Conservation (phyloP, 2,329 filamentous ascomycete species). For the Metarhizium sp. region DNA sequence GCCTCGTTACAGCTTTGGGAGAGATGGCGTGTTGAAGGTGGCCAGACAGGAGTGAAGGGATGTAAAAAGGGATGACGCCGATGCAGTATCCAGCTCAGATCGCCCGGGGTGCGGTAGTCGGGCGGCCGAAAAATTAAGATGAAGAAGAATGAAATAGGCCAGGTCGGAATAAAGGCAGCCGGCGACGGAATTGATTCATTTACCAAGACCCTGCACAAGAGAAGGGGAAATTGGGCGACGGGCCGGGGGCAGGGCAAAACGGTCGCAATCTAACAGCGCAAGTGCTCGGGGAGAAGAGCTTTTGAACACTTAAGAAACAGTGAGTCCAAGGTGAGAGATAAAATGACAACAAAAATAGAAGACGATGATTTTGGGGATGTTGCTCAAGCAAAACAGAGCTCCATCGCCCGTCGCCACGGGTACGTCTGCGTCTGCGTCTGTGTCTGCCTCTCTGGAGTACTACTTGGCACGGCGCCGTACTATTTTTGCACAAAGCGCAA, state of each 20-base stretch:
- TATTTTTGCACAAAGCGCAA: no score
- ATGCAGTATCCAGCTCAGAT: background rate
- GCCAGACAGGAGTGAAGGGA: background rate
- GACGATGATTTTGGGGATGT: background rate
- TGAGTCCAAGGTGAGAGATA: background rate
- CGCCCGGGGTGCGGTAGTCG: background rate
- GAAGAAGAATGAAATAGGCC: background rate
- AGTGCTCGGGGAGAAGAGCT: background rate
- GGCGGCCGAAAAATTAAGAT: background rate
- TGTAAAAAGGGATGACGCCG: background rate
- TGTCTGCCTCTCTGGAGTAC: background rate
- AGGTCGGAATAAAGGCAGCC: background rate
- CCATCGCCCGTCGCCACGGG: slow-evolving; percentile 1
- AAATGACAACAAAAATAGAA: background rate
- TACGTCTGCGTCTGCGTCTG: background rate
- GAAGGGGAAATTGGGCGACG: slow-evolving; percentile 4
- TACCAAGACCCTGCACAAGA: background rate
- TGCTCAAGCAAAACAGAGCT: background rate
- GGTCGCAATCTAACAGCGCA: background rate
- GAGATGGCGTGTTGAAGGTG: background rate
- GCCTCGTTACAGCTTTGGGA: background rate
- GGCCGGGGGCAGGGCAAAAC: background rate
- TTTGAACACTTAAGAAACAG: no score
- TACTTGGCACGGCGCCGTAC: no score
- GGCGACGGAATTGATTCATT: slow-evolving; percentile 1